Conservation (phyloP, 352 stramenopile species). For the Peronospora farinosa region DNA sequence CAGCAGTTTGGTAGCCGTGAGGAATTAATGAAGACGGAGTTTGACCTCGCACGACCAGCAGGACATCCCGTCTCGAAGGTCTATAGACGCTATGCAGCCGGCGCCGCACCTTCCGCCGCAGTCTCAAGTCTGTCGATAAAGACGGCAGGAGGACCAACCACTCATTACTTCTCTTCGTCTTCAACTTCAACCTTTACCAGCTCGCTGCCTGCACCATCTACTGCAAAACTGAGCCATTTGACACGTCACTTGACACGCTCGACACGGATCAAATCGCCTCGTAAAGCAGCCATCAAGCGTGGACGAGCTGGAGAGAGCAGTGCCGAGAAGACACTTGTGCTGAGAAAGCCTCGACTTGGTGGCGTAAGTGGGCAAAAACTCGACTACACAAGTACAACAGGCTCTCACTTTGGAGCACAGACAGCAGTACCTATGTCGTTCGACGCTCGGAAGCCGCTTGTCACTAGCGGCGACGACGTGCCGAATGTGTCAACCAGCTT, state of each 20-base stretch:
- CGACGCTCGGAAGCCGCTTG: slow-evolving; percentile 14
- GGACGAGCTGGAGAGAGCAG: slow-evolving; percentile 40
- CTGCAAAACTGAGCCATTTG: slow-evolving; percentile 35
- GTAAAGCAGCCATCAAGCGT: slow-evolving; percentile 56
- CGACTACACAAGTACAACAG: slow-evolving; percentile 13
- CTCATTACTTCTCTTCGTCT: slow-evolving; percentile 13
- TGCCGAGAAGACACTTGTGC: slow-evolving; percentile 40
- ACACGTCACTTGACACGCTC: slow-evolving; percentile 42
- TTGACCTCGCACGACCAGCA: slow-evolving; percentile 32
- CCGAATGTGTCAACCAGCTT: slow-evolving; percentile 10
- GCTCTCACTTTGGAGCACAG: slow-evolving; percentile 8
- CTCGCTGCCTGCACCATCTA: slow-evolving; percentile 19
- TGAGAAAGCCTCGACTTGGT: slow-evolving; percentile 52
- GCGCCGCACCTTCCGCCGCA: neutral
- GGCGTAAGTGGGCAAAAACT: slow-evolving; percentile 16
- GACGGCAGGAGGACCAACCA: slow-evolving; percentile 7
- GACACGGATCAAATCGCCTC: slow-evolving; percentile 41
- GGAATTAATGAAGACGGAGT: slow-evolving; percentile 35
- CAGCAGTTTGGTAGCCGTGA: slow-evolving; percentile 53
- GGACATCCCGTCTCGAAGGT: slow-evolving; percentile 7
- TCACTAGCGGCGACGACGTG: slow-evolving; percentile 15
- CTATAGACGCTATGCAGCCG: slow-evolving; percentile 6
- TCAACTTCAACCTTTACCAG: slow-evolving; percentile 23
- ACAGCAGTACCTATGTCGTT: slow-evolving; percentile 2
- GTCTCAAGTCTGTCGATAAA: neutral